Conservation (phyloP, 805 yeast genomes). For the Priceomyces castillae region DNA sequence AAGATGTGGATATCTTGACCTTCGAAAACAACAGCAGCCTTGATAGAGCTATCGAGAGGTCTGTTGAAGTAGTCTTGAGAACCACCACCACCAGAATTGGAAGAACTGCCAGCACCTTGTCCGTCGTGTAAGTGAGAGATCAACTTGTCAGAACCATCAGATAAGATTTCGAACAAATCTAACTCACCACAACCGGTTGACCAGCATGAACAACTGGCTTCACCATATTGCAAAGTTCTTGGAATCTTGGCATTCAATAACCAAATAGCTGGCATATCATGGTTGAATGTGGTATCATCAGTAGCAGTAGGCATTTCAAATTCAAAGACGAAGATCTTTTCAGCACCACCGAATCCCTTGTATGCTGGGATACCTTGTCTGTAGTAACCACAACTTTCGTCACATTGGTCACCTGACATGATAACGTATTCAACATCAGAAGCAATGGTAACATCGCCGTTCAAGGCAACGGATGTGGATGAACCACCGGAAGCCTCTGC, state of each 20-base stretch:
- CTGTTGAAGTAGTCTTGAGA: slow-evolving; percentile 82
- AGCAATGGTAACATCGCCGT: slow-evolving; percentile 58
- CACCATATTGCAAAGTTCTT: slow-evolving; percentile 93
- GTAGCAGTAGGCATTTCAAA: slow-evolving; percentile 85
- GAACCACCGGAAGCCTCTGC: slow-evolving; percentile 77
- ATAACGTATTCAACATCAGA: slow-evolving; percentile 81
- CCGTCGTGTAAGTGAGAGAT: slow-evolving; percentile 82
- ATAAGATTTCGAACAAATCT: slow-evolving; percentile 87
- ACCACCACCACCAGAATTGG: slow-evolving; percentile 74
- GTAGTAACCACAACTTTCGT: slow-evolving; percentile 77
- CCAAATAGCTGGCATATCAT: slow-evolving; percentile 99
- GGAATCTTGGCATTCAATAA: slow-evolving; percentile 92
- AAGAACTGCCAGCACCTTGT: slow-evolving; percentile 59
- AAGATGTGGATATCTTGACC: slow-evolving; percentile 57
- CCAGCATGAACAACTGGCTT: slow-evolving; percentile 90
- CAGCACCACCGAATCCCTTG: slow-evolving; percentile 86
- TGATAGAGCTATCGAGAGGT: slow-evolving; percentile 74
- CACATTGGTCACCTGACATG: slow-evolving; percentile 69
- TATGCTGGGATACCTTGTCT: slow-evolving; percentile 86
- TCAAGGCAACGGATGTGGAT: slow-evolving; percentile 62
- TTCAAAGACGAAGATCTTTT: slow-evolving; percentile 88
- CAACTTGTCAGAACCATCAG: slow-evolving; percentile 70
- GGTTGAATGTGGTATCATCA: slow-evolving; percentile 51
- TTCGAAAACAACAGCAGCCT: slow-evolving; percentile 84
- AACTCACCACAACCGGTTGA: slow-evolving; percentile 95